These are phyloP conservation scores for Ophiosphaerella herpotricha DNA, from an alignment of 2,329 filamentous ascomycete species.

Conservation along the genomic window DNA sequence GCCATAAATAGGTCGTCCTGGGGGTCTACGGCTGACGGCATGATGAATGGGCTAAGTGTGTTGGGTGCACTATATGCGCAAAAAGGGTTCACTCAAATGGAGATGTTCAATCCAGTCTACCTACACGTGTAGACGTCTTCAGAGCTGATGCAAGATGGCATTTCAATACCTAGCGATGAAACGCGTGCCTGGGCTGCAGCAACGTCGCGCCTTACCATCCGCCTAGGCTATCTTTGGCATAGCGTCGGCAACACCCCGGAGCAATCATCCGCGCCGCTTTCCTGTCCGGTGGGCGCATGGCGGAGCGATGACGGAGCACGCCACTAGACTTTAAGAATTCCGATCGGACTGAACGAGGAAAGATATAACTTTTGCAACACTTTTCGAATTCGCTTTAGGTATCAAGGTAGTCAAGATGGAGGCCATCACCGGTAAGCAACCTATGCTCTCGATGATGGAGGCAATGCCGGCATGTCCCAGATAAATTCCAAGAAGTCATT, in stretches of 20 bases:
- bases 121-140: background rate
- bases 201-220: background rate
- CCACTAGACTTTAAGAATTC: conserved; percentile 31
- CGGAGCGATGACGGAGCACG: conserved; percentile 44
- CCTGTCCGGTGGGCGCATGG: conserved; percentile 20
- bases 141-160: background rate
- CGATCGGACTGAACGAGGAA: conserved; percentile 36
- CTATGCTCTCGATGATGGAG: background rate
- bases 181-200: conserved; percentile 20
- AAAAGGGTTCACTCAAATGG: background rate
- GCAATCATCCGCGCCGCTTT: conserved; percentile 16
- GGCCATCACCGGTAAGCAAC: conserved; percentile 38
- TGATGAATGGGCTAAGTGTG: conserved; percentile 20
- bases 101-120: background rate
- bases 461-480: conserved; percentile 24
- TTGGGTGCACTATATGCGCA: conserved; percentile 1
- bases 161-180: conserved; percentile 12
- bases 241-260: conserved; percentile 11
- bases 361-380: conserved; percentile 29
- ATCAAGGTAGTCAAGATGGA: conserved; percentile 40
- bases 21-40: conserved; percentile 48
- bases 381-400: conserved; percentile 12
- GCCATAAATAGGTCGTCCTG: conserved; percentile 55
- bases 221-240: conserved; percentile 1
- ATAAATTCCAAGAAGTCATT: conserved; percentile 40